Evolutionary conservation across 192 early-diverging fungal genomes (phyloP).

Genomic region (Coemansia pectinata): DNA sequence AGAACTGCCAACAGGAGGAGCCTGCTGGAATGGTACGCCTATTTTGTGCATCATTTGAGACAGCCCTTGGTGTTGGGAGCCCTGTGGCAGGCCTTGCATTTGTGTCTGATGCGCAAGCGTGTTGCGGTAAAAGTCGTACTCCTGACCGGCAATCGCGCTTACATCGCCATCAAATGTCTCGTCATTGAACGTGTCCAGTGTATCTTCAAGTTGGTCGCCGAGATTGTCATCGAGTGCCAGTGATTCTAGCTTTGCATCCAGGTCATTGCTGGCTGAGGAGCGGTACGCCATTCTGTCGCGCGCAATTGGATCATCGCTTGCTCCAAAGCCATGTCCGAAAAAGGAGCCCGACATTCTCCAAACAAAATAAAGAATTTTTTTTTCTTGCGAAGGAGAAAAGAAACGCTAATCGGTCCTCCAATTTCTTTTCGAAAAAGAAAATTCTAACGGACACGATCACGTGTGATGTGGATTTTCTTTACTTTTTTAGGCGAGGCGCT

Average conservation of each 20-base stretch:
- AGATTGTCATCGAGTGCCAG: conserved; percentile 59
- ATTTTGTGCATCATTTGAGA: conserved; percentile 22
- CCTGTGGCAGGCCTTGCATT: not conserved
- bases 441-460: not conserved
- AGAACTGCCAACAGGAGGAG: not conserved
- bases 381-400: not conserved
- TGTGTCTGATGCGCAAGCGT: conserved; percentile 32
- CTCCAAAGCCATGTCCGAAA: conserved; percentile 30
- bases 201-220: conserved; percentile 64
- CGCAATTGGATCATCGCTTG: conserved; percentile 37
- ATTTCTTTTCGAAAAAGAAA: not conserved
- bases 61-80: conserved; percentile 9
- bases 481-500: no score
- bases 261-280: conserved; percentile 29
- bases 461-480: not conserved
- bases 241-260: conserved; percentile 64
- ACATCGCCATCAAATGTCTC: conserved; percentile 68
- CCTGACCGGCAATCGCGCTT: conserved; percentile 43
- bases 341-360: conserved; percentile 47
- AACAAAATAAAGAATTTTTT: not conserved
- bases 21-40: conserved; percentile 12
- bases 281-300: conserved; percentile 26
- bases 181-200: conserved; percentile 69
- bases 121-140: conserved; percentile 72
- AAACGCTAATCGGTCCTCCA: not conserved